phyloP scores from a whole-genome alignment of 768 basidiomycete genomes.

The Pulveroboletus ravenelii region DNA sequence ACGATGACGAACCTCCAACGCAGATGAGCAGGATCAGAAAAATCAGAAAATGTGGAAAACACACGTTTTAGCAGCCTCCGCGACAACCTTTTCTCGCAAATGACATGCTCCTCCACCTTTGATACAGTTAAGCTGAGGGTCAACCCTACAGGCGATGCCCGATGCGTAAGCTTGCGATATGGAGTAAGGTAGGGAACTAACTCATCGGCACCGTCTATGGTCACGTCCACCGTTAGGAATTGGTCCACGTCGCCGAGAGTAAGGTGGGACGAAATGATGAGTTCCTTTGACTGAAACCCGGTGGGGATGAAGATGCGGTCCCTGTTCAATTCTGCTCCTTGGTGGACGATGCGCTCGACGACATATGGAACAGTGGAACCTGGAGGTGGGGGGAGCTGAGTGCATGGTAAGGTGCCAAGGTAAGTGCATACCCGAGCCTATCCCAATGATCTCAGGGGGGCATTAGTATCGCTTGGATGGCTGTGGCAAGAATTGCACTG shows the following conservation, averaged over 20 bases:
- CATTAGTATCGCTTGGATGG: slow-evolving; percentile 1
- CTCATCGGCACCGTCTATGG: slow-evolving; percentile 97
- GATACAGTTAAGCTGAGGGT: slow-evolving; percentile 82
- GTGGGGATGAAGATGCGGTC: slow-evolving; percentile 87
- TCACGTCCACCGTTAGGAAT: slow-evolving; percentile 89
- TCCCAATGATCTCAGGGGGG: slow-evolving; percentile 65
- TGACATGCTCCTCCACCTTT: slow-evolving; percentile 98
- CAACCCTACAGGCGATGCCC: slow-evolving; percentile 54
- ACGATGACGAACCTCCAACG: slow-evolving; percentile 68
- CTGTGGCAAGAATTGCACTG: background rate
- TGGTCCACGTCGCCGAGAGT: slow-evolving; percentile 86
- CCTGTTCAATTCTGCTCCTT: slow-evolving; percentile 71
- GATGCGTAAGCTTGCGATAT: background rate
- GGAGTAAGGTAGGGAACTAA: slow-evolving; percentile 34
- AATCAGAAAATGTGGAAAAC: background rate
- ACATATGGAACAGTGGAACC: slow-evolving; percentile 96
- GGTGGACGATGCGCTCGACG: slow-evolving; percentile 87
- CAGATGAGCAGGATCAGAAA: slow-evolving; percentile 45
- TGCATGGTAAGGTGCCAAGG: background rate
- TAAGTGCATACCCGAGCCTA: slow-evolving; percentile 64
- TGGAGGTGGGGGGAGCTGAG: slow-evolving; percentile 20
- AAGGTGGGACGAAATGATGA: slow-evolving; percentile 78
- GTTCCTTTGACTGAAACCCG: slow-evolving; percentile 93
- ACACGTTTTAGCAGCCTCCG: slow-evolving; percentile 87
- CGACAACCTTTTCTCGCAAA: slow-evolving; percentile 93